Evolutionary conservation across 2,329 filamentous ascomycete genomes (phyloP).

Genomic region (Aspergillus pseudoterreus): DNA sequence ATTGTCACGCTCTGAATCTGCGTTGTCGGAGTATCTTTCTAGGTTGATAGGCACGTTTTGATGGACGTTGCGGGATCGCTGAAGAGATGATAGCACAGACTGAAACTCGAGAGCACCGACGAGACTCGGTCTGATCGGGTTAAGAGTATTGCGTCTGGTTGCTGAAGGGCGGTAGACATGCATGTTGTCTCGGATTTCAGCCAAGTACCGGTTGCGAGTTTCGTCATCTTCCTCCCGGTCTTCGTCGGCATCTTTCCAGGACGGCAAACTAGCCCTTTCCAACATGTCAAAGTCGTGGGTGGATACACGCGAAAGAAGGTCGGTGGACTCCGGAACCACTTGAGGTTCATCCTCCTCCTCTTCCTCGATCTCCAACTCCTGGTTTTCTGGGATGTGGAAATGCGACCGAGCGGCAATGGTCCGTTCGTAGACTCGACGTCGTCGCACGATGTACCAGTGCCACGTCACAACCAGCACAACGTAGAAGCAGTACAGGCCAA

Average conservation of each 20-base stretch:
- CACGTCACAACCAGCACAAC: conserved; percentile 82
- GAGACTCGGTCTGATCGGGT: conserved; percentile 85
- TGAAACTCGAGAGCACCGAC: conserved; percentile 92
- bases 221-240: conserved; percentile 52
- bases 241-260: conserved; percentile 51
- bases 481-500: conserved; percentile 86
- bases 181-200: conserved; percentile 92
- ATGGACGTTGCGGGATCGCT: conserved; percentile 73
- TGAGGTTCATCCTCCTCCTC: conserved; percentile 54
- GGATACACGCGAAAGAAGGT: conserved; percentile 48
- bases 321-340: conserved; percentile 43
- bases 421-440: conserved; percentile 58
- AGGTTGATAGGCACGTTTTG: conserved; percentile 62
- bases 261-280: conserved; percentile 49
- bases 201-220: conserved; percentile 57
- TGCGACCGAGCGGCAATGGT: conserved; percentile 72
- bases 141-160: conserved; percentile 69
- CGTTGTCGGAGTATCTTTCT: conserved; percentile 66
- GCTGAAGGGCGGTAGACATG: conserved; percentile 69
- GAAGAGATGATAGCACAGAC: conserved; percentile 81
- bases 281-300: conserved; percentile 61
- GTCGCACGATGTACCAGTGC: conserved; percentile 78
- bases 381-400: conserved; percentile 59
- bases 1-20: conserved; percentile 45
- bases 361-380: conserved; percentile 56